Percentiles rank a stretch among this genome's conserved stretches.
These are phyloP conservation scores for Hypoxylon sp. DNA, from an alignment of 2,329 filamentous ascomycete genomes.

Conservation along the genomic window DNA sequence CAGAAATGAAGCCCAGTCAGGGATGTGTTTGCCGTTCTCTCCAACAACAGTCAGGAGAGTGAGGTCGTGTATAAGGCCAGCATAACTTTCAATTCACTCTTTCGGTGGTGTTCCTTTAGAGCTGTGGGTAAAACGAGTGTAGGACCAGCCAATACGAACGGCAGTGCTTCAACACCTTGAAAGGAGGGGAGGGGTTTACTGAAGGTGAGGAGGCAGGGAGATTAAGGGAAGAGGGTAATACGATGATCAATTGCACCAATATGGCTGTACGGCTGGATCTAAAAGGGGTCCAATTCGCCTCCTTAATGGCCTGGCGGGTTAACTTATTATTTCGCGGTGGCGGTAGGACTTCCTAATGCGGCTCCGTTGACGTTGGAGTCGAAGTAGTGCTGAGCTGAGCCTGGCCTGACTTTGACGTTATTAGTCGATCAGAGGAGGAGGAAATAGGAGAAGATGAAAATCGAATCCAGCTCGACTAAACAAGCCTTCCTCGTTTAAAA, in stretches of 20 bases:
- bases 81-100: slow-evolving; percentile 16
- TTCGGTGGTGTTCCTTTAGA: slow-evolving; percentile 1
- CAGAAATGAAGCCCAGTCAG: slow-evolving; percentile 13
- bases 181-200: slow-evolving; percentile 3
- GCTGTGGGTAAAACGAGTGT: slow-evolving; percentile 28
- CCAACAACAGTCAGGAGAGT: slow-evolving; percentile 15
- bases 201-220: slow-evolving; percentile 2
- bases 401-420: not conserved
- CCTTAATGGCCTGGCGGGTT: not conserved
- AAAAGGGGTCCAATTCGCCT: slow-evolving; percentile 14
- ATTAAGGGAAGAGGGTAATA: slow-evolving; percentile 10
- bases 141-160: slow-evolving; percentile 21
- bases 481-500: slow-evolving; percentile 22
- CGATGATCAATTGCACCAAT: slow-evolving; percentile 13
- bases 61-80: slow-evolving; percentile 10
- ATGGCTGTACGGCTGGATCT: not conserved
- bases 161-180: not conserved
- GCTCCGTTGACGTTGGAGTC: slow-evolving; percentile 14
- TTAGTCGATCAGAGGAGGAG: not conserved
- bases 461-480: slow-evolving; percentile 22
- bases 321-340: slow-evolving; percentile 21
- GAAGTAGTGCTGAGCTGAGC: slow-evolving; percentile 26
- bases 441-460: slow-evolving; percentile 8
- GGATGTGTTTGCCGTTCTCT: slow-evolving; percentile 8
- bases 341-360: slow-evolving; percentile 24